Conservation (phyloP, 208 protist genomes). For the Trypanosoma caninum region DNA sequence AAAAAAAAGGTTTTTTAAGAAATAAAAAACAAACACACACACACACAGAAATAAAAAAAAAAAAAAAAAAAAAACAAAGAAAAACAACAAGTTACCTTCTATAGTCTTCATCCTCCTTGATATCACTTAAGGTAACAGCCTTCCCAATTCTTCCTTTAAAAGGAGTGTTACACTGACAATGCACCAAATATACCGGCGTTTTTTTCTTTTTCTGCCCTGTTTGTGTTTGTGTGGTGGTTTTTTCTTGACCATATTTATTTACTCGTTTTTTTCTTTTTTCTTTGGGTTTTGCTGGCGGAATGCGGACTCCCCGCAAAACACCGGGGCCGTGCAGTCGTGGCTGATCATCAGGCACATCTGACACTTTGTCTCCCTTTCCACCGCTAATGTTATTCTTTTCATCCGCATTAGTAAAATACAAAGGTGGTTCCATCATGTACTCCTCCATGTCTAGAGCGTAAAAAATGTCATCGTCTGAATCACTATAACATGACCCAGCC, state of each 20-base stretch:
- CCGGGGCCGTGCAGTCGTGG: constrained; percentile 13
- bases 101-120: constrained; percentile 19
- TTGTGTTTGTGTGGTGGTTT: not conserved
- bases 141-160: not conserved
- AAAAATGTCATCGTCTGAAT: constrained; percentile 17
- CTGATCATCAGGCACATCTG: not conserved
- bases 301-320: constrained; percentile 19
- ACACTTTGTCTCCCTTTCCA: not conserved
- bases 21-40: constrained; percentile 3
- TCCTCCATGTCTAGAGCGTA: not conserved
- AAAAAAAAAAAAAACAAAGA: not conserved
- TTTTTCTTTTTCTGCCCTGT: constrained; percentile 2
- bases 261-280: not conserved
- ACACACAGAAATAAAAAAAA: not conserved
- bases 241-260: not conserved
- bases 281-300: constrained; percentile 12
- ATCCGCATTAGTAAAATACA: constrained; percentile 14
- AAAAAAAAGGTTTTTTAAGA: constrained; percentile 12
- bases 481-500: not conserved
- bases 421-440: not conserved
- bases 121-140: not conserved
- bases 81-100: not conserved
- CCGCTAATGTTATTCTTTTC: not conserved
- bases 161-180: no score
- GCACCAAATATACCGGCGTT: no score